Base-by-base conservation (phyloP, 352 stramenopile species). In the Hyphochytrium catenoides region DNA sequence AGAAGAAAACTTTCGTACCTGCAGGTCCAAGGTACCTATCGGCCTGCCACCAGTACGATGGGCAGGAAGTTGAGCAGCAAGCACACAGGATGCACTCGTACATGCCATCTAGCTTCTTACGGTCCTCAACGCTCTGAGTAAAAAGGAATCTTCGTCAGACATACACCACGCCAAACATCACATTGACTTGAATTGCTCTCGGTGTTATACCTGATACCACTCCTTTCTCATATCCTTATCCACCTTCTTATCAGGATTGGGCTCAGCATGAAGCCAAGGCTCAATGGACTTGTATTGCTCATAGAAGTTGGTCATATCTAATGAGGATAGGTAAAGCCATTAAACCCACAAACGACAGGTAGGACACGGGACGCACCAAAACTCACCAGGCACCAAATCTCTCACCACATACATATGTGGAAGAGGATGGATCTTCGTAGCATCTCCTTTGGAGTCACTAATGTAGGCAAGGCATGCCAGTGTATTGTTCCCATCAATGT, bases 21-120 rank as follows among this genome's bases (percentile, higher is more conserved):
- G 75, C 74, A 4, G 77, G 77, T 39, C 77, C 77, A 31, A 92
- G 64, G 62, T 92, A 92, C 65, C 89, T 92, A 54, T 91, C 77
- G 14, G 65, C 63, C 65, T 96, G 96, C 91, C 91, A 99, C 91
- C 91, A 99, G 66, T 99, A 99, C 35, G 70, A 94, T 18, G 91
- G 91, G 64, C 91, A 99, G 23, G 89, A 91, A 3, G 91, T 98
- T 44, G 64, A 91, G 66, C 91, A 99, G 64, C 91, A 99, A 16
- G 90, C 91, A 59, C 91, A 99, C 14, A 98, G 68, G 46, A 99
- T 99, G 61, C 91, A 99, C 67, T 99, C 91, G 59, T 99, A 99
- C 89, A 99, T 97, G 44, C 92, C 91, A 56, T 99, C 92, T 6
- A 99, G 64, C 57, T 97, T 97, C 65, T 94, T 93, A 40, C 92